Base-by-base conservation (phyloP, 208 protist species). In the Wallacemonas sp. region DNA sequence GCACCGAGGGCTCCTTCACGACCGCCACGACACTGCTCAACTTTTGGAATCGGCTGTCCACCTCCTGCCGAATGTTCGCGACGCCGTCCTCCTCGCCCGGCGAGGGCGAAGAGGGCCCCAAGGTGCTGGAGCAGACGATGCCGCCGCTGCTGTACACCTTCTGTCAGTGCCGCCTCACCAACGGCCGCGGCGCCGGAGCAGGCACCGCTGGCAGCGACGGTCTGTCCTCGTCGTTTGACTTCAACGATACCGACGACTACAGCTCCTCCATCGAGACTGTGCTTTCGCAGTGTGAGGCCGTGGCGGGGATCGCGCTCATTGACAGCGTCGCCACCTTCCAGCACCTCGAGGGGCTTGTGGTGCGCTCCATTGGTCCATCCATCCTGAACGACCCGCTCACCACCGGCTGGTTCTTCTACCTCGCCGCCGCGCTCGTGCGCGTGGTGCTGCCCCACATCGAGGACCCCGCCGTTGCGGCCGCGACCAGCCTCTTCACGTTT, bases 361-460 rank as follows among this genome's bases (percentile, higher is more conserved):
- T 82, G 41, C 80, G 75, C 67, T 22, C 38, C 0, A 70, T 93
- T 20, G 85, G 82, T 10, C 73, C 79, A 18, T 67, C 64, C 4
- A 71, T 92, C 42, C 64, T 93, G 26, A 77, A 79, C 26, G 87
- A 71, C 48, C 66, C 82, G n/a, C 57, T 66, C n/a, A 76, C 77
- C n/a, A 84, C 81, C 0, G 81, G 76, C 16, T 95, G 90, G 87
- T 70, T 95, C 22, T 93, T 93, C 74, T 93, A 89, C 69, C 18
- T 92, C 46, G 79, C 83, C 4, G 87, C 82, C 14, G 70, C 62
- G 11, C 65, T 92, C 2, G 76, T 89, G 45, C 68, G 81, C 10
- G 65, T 79, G 16, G 77, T 91, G 38, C 63, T 90, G 61, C 67
- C 70, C 42, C 52, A 65, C 28, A 70, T 93, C 29, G 81, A 92